A percentile compares a stretch with the other conserved stretches of the same genome.
phyloP scores from a whole-genome alignment of 83 land plant species.

The Picea abies region DNA sequence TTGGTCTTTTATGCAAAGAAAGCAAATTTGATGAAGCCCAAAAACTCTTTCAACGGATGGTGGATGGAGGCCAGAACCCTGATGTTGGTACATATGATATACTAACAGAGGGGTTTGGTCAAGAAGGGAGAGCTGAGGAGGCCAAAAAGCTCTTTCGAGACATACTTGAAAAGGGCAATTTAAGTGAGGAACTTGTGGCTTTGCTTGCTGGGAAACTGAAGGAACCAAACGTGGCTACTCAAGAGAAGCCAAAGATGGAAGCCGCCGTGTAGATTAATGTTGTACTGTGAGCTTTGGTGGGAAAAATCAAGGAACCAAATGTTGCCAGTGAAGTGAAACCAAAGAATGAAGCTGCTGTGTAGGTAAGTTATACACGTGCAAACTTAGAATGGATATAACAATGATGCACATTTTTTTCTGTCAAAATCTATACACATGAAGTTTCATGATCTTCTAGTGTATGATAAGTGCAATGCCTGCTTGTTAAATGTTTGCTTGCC shows the following conservation, averaged over 20 bases:
- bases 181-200: slow-evolving; percentile 16
- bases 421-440: background rate
- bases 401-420: no score
- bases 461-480: background rate
- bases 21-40: slow-evolving; percentile 27
- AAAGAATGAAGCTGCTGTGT: no score
- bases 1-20: slow-evolving; percentile 36
- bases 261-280: background rate
- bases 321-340: no score
- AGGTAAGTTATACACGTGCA: no score
- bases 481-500: no score
- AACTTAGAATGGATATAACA: background rate
- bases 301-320: no score
- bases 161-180: background rate
- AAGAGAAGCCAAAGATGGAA: background rate
- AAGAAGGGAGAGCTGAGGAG: background rate
- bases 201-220: background rate
- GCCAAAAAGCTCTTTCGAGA: background rate
- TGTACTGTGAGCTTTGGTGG: background rate
- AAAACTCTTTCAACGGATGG: slow-evolving; percentile 41
- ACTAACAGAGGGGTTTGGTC: background rate
- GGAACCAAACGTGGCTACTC: background rate
- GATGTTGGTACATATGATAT: background rate
- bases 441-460: background rate
- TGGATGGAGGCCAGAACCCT: slow-evolving; percentile 21